Evolutionary conservation across 2,329 filamentous ascomycete species (phyloP).

Genomic region (Hirsutella rhossiliensis): DNA sequence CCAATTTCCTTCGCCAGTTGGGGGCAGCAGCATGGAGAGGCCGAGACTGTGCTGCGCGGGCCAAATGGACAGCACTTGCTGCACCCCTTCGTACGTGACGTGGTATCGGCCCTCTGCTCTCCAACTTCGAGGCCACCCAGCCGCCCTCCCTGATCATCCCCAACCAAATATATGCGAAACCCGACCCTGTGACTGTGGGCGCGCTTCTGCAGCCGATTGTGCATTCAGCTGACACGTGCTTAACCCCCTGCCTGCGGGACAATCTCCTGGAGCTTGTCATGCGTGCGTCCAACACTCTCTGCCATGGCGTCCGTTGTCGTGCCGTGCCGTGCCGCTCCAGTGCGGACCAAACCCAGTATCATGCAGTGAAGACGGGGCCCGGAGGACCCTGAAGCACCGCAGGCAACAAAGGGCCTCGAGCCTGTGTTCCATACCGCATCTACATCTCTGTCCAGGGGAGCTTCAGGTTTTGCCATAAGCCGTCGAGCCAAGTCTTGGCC

Average conservation of each 20-base stretch:
- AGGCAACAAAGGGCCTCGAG: not conserved
- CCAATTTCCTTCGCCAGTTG: not conserved
- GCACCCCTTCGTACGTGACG: no score
- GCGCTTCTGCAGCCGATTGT: not conserved
- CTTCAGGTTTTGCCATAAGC: no score
- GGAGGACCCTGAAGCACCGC: not conserved
- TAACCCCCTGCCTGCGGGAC: not conserved
- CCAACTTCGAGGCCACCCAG: not conserved
- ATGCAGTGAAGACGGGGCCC: not conserved
- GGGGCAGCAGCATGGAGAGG: not conserved
- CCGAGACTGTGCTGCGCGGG: not conserved
- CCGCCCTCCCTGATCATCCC: not conserved
- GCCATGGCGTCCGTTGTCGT: not conserved
- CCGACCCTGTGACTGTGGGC: not conserved
- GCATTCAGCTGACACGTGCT: not conserved
- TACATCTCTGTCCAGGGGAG: no score
- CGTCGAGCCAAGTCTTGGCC: no score
- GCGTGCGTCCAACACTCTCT: not conserved
- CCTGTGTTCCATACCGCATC: no score
- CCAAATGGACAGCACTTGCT: no score
- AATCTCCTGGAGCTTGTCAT: not conserved
- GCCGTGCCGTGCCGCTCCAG: not conserved
- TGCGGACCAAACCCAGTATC: not conserved
- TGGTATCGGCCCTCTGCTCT: not conserved
- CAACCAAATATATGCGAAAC: not conserved